A percentile compares a stretch with the other conserved stretches of the same genome.
phyloP scores from a whole-genome alignment of 495 filamentous ascomycete species.

The Neurospora sp. region DNA sequence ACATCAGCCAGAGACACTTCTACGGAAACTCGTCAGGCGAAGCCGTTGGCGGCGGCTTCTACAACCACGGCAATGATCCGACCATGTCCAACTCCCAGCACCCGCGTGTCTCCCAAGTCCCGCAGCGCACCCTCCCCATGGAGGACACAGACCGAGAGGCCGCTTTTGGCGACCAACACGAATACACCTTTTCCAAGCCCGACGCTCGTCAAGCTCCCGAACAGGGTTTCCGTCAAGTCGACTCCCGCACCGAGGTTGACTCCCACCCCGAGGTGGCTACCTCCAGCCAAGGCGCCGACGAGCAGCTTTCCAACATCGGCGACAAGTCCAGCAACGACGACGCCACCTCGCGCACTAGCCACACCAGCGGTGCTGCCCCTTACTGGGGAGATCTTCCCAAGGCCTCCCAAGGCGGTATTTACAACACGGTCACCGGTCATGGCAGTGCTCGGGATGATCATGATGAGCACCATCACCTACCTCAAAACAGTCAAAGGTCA shows the following conservation, averaged over 20 bases:
- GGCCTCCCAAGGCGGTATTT: conserved; percentile 21
- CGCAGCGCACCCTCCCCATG: background rate
- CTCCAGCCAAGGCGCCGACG: background rate
- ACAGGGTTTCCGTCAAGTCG: background rate
- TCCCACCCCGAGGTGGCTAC: background rate
- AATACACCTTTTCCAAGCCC: background rate
- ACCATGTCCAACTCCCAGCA: background rate
- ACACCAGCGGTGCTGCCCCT: conserved; percentile 4
- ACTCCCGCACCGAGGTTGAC: background rate
- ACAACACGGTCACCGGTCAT: conserved; percentile 33
- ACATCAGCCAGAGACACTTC: background rate
- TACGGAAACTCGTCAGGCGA: background rate
- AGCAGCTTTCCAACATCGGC: background rate
- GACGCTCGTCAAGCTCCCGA: background rate
- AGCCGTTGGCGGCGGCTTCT: conserved; percentile 8
- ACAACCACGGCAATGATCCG: background rate
- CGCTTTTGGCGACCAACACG: background rate
- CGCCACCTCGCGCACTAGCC: background rate
- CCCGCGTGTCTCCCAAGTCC: background rate
- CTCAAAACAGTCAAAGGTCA: conserved; percentile 5
- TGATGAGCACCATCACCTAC: conserved; percentile 19
- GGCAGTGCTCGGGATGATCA: conserved; percentile 28
- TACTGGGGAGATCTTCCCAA: conserved; percentile 34
- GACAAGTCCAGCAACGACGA: background rate
- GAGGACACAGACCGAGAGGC: background rate